Conservation (phyloP, 1,284 basidiomycete species). For the Vanrija sp. region DNA sequence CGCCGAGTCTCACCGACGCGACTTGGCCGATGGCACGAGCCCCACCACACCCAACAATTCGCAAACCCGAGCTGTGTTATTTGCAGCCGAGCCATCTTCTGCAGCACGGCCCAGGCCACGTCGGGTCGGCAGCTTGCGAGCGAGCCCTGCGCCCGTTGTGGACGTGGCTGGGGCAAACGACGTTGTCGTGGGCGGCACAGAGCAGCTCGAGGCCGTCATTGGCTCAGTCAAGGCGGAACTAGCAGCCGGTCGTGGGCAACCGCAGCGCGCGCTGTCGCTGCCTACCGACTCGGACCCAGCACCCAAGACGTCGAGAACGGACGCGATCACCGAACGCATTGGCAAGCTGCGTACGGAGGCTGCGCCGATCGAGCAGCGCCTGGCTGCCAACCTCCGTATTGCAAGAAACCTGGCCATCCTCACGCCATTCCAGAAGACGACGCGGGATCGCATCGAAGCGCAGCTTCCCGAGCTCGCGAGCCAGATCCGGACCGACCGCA, state of each 20-base stretch:
- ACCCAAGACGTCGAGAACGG: conserved; percentile 21
- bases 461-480: conserved; percentile 64
- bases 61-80: background rate
- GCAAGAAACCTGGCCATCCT: conserved; percentile 79
- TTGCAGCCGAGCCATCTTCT: background rate
- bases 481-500: conserved; percentile 62
- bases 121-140: conserved; percentile 14
- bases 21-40: conserved; percentile 17
- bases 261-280: conserved; percentile 10
- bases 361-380: conserved; percentile 56
- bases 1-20: conserved; percentile 63
- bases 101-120: conserved; percentile 7
- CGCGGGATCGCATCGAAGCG: conserved; percentile 66
- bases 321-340: conserved; percentile 22
- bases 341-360: conserved; percentile 55
- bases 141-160: conserved; percentile 13
- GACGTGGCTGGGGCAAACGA: conserved; percentile 37
- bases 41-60: background rate
- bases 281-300: background rate
- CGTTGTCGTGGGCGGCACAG: conserved; percentile 36
- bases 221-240: conserved; percentile 79
- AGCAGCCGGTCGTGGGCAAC: conserved; percentile 50
- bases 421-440: conserved; percentile 78
- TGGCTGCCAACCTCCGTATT: conserved; percentile 68
- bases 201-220: conserved; percentile 65